Conservation (phyloP, 805 yeast genomes). For the Wickerhamomyces bovis region DNA sequence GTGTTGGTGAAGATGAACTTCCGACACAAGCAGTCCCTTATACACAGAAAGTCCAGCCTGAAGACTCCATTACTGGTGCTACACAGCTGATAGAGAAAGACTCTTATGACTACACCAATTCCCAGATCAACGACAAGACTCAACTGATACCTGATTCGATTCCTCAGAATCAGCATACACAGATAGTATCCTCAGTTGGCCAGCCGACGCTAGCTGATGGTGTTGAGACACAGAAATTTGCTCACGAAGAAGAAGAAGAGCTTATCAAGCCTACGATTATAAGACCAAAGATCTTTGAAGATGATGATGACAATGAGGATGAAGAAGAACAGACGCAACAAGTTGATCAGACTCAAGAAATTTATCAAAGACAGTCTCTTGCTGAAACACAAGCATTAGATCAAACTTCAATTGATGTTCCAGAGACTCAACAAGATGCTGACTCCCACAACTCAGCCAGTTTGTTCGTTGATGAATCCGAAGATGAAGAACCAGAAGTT, state of each 20-base stretch:
- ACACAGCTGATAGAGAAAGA: neutral
- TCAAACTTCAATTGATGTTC: neutral
- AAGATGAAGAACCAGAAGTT: constrained; percentile 4
- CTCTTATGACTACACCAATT: neutral
- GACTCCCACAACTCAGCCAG: neutral
- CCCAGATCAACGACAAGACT: neutral
- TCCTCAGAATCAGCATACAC: neutral
- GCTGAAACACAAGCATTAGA: neutral
- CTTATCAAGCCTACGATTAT: neutral
- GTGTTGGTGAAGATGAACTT: neutral
- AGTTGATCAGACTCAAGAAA: neutral
- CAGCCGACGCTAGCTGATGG: neutral
- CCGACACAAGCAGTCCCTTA: neutral
- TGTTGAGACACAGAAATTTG: neutral
- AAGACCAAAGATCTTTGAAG: neutral
- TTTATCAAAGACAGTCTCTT: too few relatives aligned
- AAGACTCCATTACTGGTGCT: neutral
- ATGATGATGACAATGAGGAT: neutral
- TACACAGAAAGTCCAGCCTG: neutral
- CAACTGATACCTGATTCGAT: neutral
- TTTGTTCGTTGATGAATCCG: constrained; percentile 15
- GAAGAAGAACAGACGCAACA: constrained; percentile 1
- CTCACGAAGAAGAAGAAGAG: neutral
- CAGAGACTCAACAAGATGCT: neutral
- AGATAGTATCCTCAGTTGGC: neutral